Base-by-base conservation (phyloP, 257 asterid genomes). In the Przewalskia tangutica region DNA sequence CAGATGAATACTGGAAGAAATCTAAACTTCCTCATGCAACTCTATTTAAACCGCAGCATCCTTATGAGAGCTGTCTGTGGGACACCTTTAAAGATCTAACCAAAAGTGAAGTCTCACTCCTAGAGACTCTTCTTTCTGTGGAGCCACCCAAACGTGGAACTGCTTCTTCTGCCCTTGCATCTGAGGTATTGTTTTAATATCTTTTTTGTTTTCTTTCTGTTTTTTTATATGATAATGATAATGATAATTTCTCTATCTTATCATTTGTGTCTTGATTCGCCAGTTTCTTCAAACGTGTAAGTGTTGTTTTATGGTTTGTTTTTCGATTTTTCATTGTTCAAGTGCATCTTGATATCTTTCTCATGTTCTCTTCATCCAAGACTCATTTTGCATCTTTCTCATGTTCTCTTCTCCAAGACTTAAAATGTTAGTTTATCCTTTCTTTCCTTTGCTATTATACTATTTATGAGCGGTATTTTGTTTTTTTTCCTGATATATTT, bases 21-120 rank as follows among this genome's bases (percentile, higher is more conserved):
- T 89, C 98, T 14, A 96, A 91, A 82, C 98, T 94, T 86, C 99
- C 99, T 85, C 99, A 94, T 76, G 98, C 99, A 48, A 93, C 99
- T 38, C 81, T 93, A 56, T 96, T 94, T 81, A 96, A 92, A 79
- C 98, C 99, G 2, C 97, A 92, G 44, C 97, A 94, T 87, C 98
- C 98, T 63, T 96, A 96, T 64, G 89, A 92, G 85, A 93, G 97
- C 90, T 88, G 93, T 79, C 93, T 96, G 44, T 87, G 94, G 98
- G 92, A 93, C 66, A 91, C 98, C 73, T 92, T 96, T 63, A 86
- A 90, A 63, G 95, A 93, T 85, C 87, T 92, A 77, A 93, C 98
- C 0, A 90, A 84, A 89, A 75, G 90, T 59, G 86, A 95, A 50
- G 98, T 93, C 7, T 50, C 82, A 36, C 85, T 96, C 63, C 83